phyloP scores from a whole-genome alignment of 352 stramenopile genomes.

The Discostella stelligera region DNA sequence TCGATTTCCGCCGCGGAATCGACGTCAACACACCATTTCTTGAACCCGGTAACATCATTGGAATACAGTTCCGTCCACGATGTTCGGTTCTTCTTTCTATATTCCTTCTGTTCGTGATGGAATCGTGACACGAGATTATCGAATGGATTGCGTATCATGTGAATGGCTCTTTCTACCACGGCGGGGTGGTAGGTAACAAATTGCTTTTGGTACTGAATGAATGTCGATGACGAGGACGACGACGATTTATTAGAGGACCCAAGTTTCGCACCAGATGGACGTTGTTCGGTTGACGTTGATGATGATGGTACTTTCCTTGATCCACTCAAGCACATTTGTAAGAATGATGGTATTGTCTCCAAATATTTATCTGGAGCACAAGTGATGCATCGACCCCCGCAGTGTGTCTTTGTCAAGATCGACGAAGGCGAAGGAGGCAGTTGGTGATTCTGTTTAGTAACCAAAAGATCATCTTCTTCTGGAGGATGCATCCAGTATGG shows the following conservation, averaged over 20 bases:
- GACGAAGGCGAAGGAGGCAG: slow-evolving; percentile 26
- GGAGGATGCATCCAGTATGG: slow-evolving; percentile 48
- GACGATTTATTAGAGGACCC: background rate
- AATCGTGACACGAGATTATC: slow-evolving; percentile 52
- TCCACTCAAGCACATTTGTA: slow-evolving; percentile 46
- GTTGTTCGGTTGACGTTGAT: background rate
- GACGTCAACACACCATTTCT: slow-evolving; percentile 63
- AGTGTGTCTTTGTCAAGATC: slow-evolving; percentile 81
- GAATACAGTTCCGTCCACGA: slow-evolving; percentile 50
- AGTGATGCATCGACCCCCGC: slow-evolving; percentile 62
- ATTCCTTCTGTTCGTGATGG: slow-evolving; percentile 46
- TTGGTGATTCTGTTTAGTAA: background rate
- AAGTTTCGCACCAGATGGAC: slow-evolving; percentile 24
- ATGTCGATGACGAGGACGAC: background rate
- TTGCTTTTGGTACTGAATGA: slow-evolving; percentile 27
- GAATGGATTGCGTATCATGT: slow-evolving; percentile 45
- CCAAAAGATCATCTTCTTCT: background rate
- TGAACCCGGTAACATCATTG: slow-evolving; percentile 59
- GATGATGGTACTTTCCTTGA: slow-evolving; percentile 22
- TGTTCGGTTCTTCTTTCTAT: slow-evolving; percentile 27
- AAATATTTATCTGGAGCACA: slow-evolving; percentile 65
- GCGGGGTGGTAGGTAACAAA: slow-evolving; percentile 34
- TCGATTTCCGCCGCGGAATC: slow-evolving; percentile 31
- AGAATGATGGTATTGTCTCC: slow-evolving; percentile 54
- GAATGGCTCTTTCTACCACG: slow-evolving; percentile 38